phyloP scores from a whole-genome alignment of 2,329 filamentous ascomycete genomes.

The Volutella citrinella region DNA sequence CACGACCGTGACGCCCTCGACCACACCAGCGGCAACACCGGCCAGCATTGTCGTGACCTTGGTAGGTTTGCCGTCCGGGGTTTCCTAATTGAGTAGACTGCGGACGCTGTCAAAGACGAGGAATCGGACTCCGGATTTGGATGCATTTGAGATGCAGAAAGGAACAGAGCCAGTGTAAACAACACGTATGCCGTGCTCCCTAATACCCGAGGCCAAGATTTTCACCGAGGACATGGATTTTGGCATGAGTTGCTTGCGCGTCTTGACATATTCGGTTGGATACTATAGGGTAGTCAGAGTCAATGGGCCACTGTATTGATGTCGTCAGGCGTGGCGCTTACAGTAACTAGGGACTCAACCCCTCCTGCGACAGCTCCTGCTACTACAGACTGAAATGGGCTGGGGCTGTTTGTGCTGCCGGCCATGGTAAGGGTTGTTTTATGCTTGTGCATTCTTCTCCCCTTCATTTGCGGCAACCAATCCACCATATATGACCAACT shows the following conservation, averaged over 20 bases:
- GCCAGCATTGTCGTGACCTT: conserved; percentile 18
- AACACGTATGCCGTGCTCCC: conserved; percentile 2
- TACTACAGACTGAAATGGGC: conserved; percentile 7
- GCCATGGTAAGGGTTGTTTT: too few relatives aligned
- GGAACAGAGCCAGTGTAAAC: conserved; percentile 13
- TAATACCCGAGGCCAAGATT: neutral
- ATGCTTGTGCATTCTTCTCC: too few relatives aligned
- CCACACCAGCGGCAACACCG: conserved; percentile 18
- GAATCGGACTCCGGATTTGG: conserved; percentile 21
- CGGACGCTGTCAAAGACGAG: neutral
- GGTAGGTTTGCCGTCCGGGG: neutral
- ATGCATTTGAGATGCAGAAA: conserved; percentile 18
- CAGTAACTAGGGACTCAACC: conserved; percentile 7
- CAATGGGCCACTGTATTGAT: too few relatives aligned
- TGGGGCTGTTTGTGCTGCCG: neutral
- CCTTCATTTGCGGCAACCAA: too few relatives aligned
- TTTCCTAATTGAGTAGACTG: neutral
- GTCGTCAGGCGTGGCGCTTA: too few relatives aligned
- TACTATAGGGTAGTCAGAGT: conserved; percentile 4
- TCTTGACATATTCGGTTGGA: conserved; percentile 6
- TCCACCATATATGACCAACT: too few relatives aligned
- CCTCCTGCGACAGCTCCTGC: conserved; percentile 6
- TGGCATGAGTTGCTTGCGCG: conserved; percentile 1
- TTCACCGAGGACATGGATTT: neutral
- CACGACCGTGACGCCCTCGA: conserved; percentile 22